Evolutionary conservation across 2,329 filamentous ascomycete genomes (phyloP), one percentile per base, ranked within the genome.

Genomic region (Parastagonospora avenae): DNA sequence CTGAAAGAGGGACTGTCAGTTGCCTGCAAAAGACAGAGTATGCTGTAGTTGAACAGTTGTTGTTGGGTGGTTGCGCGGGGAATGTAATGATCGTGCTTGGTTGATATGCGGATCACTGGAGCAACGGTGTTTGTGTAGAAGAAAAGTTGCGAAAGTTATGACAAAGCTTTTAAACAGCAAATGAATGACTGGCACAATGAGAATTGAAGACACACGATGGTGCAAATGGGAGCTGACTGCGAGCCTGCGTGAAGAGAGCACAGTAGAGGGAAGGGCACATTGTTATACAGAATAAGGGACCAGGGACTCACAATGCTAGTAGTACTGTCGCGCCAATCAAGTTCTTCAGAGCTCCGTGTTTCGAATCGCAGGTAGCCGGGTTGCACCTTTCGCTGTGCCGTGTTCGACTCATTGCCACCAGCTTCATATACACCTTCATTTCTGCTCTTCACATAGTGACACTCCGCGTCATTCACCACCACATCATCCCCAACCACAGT

Each of bases 311-410:
- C 70, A 60, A 56, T 62, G 19, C 19, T 24, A 24, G 19, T 24
- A 60, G 57, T 48, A 54, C 54, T 44, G 57, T 49, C 43, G 52
- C 60, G 62, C 67, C 66, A 70, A 68, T 69, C 54, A 59, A 44
- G 54, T 59, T 64, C 64, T 57, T 52, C 53, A 55, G 60, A 58
- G 48, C 57, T 60, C 58, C 63, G 57, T 71, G 71, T 74, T 74
- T 74, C 71, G 72, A 57, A 65, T 67, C 68, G 62, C 38, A 57
- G 58, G 54, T 68, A 54, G 61, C 53, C 57, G 52, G 56, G 48
- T 58, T 59, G 52, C 56, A 54, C 53, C 64, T 60, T 60, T 70
- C 56, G 66, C 56, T 69, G 55, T 67, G 57, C 46, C 58, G 51
- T 60, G 48, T 52, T 53, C 50, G 59, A 60, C 51, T 55, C 50